phyloP scores from a whole-genome alignment of 345 rosid species.

The Hevea brasiliensis region DNA sequence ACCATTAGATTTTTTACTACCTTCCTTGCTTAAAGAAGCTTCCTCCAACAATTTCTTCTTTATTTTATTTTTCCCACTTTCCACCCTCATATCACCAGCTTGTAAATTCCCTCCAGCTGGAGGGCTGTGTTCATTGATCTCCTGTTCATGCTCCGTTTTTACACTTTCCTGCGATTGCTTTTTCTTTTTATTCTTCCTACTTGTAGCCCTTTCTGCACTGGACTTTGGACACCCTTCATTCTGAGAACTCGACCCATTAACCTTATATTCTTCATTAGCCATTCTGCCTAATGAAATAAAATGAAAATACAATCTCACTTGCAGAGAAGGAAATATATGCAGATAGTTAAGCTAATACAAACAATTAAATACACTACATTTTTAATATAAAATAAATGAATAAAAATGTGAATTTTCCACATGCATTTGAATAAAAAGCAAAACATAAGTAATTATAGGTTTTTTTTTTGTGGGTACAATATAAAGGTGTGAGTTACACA shows the following conservation, averaged over 20 bases:
- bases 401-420: too few relatives aligned
- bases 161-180: not conserved
- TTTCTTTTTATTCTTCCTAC: constrained; percentile 8
- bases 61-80: constrained; percentile 10
- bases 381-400: too few relatives aligned
- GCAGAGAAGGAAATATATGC: not conserved
- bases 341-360: not conserved
- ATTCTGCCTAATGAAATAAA: constrained; percentile 14
- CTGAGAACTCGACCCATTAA: constrained; percentile 9
- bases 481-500: too few relatives aligned
- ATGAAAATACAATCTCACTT: not conserved
- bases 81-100: not conserved
- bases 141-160: constrained; percentile 3
- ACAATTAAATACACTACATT: not conserved
- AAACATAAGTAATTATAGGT: too few relatives aligned
- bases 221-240: constrained; percentile 5
- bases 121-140: not conserved
- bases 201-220: not conserved
- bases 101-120: not conserved
- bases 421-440: not conserved
- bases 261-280: constrained; percentile 16
- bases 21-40: not conserved
- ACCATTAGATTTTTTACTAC: not conserved
- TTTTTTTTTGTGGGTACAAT: too few relatives aligned
- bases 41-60: constrained; percentile 8